Evolutionary conservation across 306 rosid species (phyloP).

Genomic region (Vigna mungo): DNA sequence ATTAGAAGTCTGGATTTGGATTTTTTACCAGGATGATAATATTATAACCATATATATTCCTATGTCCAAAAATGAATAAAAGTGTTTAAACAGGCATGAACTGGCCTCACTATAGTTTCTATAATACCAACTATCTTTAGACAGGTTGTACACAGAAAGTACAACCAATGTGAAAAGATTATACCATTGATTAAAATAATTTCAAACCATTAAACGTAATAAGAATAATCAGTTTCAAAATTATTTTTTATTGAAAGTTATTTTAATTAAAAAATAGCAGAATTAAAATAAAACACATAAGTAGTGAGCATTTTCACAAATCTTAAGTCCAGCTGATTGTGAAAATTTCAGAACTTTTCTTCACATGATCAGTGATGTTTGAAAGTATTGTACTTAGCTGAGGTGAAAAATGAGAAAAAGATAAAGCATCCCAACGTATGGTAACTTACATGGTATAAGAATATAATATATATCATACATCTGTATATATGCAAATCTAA

Average conservation of each 20-base stretch:
- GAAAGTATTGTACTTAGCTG: slow-evolving; percentile 26
- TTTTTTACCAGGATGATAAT: slow-evolving; percentile 7
- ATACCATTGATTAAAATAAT: not conserved
- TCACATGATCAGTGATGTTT: slow-evolving; percentile 38
- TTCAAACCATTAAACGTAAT: not conserved
- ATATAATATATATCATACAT: too few relatives aligned
- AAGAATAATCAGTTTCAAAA: not conserved
- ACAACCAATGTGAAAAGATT: slow-evolving; percentile 38
- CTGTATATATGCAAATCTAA: not conserved
- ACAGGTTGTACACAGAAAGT: slow-evolving; percentile 41
- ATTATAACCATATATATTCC: not conserved
- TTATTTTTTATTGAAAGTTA: not conserved
- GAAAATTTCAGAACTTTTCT: slow-evolving; percentile 29
- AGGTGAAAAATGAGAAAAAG: slow-evolving; percentile 22
- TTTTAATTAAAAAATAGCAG: not conserved
- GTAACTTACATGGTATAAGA: not conserved
- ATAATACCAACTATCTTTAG: not conserved
- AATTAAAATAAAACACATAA: not conserved
- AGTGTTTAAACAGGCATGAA: not conserved
- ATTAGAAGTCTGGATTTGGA: not conserved
- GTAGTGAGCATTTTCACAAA: not conserved
- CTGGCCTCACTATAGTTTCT: not conserved
- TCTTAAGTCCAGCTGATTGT: slow-evolving; percentile 29
- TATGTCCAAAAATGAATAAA: not conserved
- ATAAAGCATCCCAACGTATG: not conserved